Base-by-base conservation (phyloP, 768 basidiomycete species). In the Serpula lacrymans region DNA sequence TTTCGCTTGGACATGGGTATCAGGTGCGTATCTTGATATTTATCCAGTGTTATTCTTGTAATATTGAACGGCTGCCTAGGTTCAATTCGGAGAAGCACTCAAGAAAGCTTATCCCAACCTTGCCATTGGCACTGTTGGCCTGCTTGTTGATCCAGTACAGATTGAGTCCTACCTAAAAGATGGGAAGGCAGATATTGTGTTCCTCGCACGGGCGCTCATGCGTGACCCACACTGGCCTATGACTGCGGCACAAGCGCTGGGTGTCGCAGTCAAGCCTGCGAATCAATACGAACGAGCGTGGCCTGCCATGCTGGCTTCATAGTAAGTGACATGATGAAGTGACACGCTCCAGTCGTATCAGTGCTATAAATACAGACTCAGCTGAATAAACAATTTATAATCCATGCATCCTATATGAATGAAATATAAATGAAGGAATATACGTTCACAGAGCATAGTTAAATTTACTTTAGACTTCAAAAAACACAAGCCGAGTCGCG, bases 271-370 rank as follows among this genome's bases (percentile, higher is more conserved):
- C n/a, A 80, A 82, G 49, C 69, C 80, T 2, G 82, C 87, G 1
- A 78, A 76, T 36, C 85, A 90, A 53, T 88, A 85, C 54, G 80
- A 84, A 55, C 62, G 80, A 13, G 80, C 68, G 2, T 85, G 74
- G 75, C 47, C 54, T 26, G 43, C 58, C 20, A 63, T 74, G 64
- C 40, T 71, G 37, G 59, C 55, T n/a, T n/a, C n/a, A n/a, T n/a
- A n/a, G n/a, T n/a, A n/a, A n/a, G n/a, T n/a, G n/a, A n/a, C n/a
- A n/a, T n/a, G n/a, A n/a, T n/a, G n/a, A n/a, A n/a, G n/a, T n/a
- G n/a, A n/a, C n/a, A n/a, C n/a, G n/a, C n/a, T n/a, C n/a, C n/a
- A n/a, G n/a, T n/a, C n/a, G n/a, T n/a, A n/a, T n/a, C n/a, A n/a
- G n/a, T n/a, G n/a, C n/a, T n/a, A n/a, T n/a, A n/a, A n/a, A n/a